Conservation (phyloP, 768 basidiomycete species). For the Exidia glandulosa region DNA sequence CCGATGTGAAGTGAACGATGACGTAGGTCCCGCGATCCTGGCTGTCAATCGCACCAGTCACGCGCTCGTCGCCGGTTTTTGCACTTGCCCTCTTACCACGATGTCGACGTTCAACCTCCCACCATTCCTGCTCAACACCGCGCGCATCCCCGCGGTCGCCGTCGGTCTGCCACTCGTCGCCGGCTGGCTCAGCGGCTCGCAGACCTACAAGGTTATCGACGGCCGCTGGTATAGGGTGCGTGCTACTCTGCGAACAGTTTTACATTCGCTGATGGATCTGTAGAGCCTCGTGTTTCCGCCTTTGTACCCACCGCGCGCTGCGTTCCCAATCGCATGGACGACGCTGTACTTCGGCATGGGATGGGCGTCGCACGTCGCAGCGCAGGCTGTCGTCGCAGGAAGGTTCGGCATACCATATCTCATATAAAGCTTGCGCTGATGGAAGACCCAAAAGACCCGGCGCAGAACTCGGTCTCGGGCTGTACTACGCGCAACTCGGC, state of each 20-base stretch:
- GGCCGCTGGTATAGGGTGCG: slow-evolving; percentile 51
- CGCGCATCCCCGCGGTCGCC: slow-evolving; percentile 32
- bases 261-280: neutral
- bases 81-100: no score
- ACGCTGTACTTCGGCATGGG: slow-evolving; percentile 46
- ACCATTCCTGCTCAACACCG: neutral
- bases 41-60: no score
- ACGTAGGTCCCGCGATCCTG: no score
- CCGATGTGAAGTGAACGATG: no score
- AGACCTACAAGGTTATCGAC: slow-evolving; percentile 34
- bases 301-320: slow-evolving; percentile 37
- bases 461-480: slow-evolving; percentile 34
- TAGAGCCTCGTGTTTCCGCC: slow-evolving; percentile 42
- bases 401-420: slow-evolving; percentile 11
- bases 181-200: slow-evolving; percentile 40
- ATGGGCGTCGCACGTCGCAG: slow-evolving; percentile 53
- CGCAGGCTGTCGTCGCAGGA: slow-evolving; percentile 38
- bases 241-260: neutral
- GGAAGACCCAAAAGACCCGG: slow-evolving; percentile 21
- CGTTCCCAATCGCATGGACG: slow-evolving; percentile 52
- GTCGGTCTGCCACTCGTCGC: slow-evolving; percentile 48
- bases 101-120: no score
- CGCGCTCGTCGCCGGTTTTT: no score
- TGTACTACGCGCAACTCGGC: slow-evolving; percentile 53
- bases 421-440: neutral